These are phyloP conservation scores for Hyaloperonospora brassicae DNA, from an alignment of 352 stramenopile species.

Conservation along the genomic window DNA sequence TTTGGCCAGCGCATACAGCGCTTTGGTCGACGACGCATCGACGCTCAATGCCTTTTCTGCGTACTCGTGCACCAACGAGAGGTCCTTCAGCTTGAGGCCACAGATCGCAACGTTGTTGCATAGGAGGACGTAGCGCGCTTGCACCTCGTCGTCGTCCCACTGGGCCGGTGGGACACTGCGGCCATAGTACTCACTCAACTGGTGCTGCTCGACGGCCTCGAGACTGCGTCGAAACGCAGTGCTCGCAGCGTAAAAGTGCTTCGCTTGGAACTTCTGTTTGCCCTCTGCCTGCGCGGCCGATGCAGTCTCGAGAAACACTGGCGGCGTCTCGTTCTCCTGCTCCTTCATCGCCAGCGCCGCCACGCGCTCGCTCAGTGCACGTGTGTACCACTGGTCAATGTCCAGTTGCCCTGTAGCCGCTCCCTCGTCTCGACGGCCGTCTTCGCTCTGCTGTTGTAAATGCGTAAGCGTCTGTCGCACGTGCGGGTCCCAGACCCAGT, in stretches of 20 bases:
- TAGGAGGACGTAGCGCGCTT: slow-evolving; percentile 48
- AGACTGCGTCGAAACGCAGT: slow-evolving; percentile 62
- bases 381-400: slow-evolving; percentile 40
- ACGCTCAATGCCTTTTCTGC: slow-evolving; percentile 47
- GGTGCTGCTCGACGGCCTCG: slow-evolving; percentile 28
- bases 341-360: slow-evolving; percentile 12
- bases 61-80: slow-evolving; percentile 49
- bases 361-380: slow-evolving; percentile 22
- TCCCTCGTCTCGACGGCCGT: slow-evolving; percentile 8
- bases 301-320: slow-evolving; percentile 30
- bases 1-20: slow-evolving; percentile 65
- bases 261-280: slow-evolving; percentile 54
- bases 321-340: slow-evolving; percentile 14
- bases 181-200: slow-evolving; percentile 45
- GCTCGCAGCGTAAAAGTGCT: slow-evolving; percentile 53
- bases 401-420: not conserved
- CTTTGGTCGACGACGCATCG: slow-evolving; percentile 42
- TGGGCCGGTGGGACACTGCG: slow-evolving; percentile 23
- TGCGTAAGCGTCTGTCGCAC: slow-evolving; percentile 45
- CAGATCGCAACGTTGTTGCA: slow-evolving; percentile 77
- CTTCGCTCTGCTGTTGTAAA: slow-evolving; percentile 27
- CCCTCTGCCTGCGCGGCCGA: slow-evolving; percentile 48
- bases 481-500: slow-evolving; percentile 69
- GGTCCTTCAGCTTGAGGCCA: slow-evolving; percentile 55
- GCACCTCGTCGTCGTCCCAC: slow-evolving; percentile 36